phyloP scores from a whole-genome alignment of 805 yeast genomes.

The Kodamaea lidongshanica region DNA sequence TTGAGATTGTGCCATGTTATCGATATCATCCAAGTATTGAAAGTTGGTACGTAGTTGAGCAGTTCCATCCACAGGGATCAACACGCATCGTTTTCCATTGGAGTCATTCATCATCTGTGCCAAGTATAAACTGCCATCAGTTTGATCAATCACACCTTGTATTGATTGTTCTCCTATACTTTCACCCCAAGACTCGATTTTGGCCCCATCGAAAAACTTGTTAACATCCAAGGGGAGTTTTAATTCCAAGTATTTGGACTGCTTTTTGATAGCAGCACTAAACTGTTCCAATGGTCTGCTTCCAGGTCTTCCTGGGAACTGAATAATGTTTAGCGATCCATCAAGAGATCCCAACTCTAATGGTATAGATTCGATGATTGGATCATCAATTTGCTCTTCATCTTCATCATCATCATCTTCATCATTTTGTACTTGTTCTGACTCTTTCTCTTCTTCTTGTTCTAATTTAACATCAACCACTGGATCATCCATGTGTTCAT shows the following conservation, averaged over 20 bases:
- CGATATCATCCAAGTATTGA: slow-evolving; percentile 64
- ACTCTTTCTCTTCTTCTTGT: slow-evolving; percentile 2
- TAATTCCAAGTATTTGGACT: slow-evolving; percentile 62
- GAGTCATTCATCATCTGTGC: slow-evolving; percentile 20
- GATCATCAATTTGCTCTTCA: slow-evolving; percentile 24
- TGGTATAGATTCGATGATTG: slow-evolving; percentile 36
- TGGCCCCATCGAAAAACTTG: slow-evolving; percentile 59
- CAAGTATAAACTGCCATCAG: slow-evolving; percentile 43
- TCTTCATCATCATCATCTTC: slow-evolving; percentile 9
- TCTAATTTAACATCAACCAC: slow-evolving; percentile 6
- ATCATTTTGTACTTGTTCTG: slow-evolving; percentile 6
- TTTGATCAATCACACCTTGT: slow-evolving; percentile 59
- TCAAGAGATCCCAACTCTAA: slow-evolving; percentile 22
- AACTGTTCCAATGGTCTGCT: slow-evolving; percentile 33
- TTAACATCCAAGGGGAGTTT: slow-evolving; percentile 68
- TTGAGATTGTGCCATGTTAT: slow-evolving; percentile 37
- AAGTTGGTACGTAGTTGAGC: slow-evolving; percentile 81
- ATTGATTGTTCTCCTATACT: slow-evolving; percentile 54
- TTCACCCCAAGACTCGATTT: slow-evolving; percentile 59
- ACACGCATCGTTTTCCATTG: slow-evolving; percentile 41
- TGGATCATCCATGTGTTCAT: slow-evolving; percentile 9
- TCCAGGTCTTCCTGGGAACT: slow-evolving; percentile 43
- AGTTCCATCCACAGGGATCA: slow-evolving; percentile 60
- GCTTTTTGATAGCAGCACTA: slow-evolving; percentile 52
- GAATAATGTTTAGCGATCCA: slow-evolving; percentile 33